These are phyloP conservation scores for Entomortierella chlamydospora DNA, from an alignment of 192 early-diverging fungal genomes.

Conservation along the genomic window DNA sequence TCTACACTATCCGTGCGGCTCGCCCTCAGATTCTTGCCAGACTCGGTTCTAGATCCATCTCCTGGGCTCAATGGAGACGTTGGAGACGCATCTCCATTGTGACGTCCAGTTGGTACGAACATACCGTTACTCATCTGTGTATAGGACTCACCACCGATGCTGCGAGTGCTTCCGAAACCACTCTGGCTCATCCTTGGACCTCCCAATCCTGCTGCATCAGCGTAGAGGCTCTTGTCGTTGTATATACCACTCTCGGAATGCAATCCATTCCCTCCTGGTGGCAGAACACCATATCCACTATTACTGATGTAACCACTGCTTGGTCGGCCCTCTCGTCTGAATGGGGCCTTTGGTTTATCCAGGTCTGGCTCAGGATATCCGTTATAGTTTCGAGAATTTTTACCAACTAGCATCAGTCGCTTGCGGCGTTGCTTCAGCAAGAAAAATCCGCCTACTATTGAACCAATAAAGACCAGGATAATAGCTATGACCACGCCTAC, in stretches of 20 bases:
- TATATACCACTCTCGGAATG: constrained; percentile 1
- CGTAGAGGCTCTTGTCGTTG: constrained; percentile 27
- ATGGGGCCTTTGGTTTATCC: constrained; percentile 3
- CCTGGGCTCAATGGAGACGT: not conserved
- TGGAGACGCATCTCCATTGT: not conserved
- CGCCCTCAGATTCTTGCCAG: not conserved
- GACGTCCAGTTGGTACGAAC: constrained; percentile 21
- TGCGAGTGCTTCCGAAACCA: not conserved
- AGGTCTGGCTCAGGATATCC: constrained; percentile 41
- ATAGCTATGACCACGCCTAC: constrained; percentile 19
- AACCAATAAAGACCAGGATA: constrained; percentile 18
- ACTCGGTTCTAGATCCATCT: not conserved
- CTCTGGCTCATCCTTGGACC: constrained; percentile 4
- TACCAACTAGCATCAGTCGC: constrained; percentile 37
- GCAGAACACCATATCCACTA: not conserved
- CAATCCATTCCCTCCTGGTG: not conserved
- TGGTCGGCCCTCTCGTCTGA: constrained; percentile 5
- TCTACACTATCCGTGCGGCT: not conserved
- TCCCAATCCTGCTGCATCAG: constrained; percentile 22
- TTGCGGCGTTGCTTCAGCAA: constrained; percentile 42
- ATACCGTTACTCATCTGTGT: constrained; percentile 14
- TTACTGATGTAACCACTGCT: constrained; percentile 1
- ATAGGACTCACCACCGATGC: not conserved
- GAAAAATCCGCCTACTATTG: constrained; percentile 39
- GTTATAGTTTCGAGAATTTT: constrained; percentile 12